A percentile compares a stretch with the other conserved stretches of the same genome.
Conservation (phyloP, 306 rosid species). For the Castanea crenata region DNA sequence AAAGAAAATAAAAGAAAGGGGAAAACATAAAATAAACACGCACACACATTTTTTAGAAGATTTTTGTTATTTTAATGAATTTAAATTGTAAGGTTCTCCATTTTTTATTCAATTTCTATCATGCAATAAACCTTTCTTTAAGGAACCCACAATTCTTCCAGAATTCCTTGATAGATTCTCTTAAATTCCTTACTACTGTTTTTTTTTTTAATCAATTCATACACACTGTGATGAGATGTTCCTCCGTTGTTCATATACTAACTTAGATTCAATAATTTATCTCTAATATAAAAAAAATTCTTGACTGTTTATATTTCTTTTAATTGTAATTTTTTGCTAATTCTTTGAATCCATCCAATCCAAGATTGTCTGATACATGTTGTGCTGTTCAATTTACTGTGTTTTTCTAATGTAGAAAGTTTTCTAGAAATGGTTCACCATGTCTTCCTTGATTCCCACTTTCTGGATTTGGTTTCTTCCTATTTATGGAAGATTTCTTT, state of each 20-base stretch:
- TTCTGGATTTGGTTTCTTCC: constrained; percentile 63
- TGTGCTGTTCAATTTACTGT: constrained; percentile 21
- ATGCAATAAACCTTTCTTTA: background rate
- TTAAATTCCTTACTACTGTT: background rate
- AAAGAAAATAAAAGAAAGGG: background rate
- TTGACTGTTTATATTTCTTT: background rate
- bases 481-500: constrained; percentile 69
- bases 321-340: background rate
- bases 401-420: constrained; percentile 18
- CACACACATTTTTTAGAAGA: background rate
- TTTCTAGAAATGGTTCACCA: constrained; percentile 38
- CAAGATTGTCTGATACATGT: constrained; percentile 38
- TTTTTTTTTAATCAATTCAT: background rate
- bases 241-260: background rate
- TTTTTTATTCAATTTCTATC: background rate
- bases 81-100: background rate
- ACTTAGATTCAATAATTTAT: background rate
- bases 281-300: background rate
- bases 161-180: background rate
- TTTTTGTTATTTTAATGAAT: background rate
- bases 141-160: background rate
- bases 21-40: too few relatives aligned
- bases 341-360: constrained; percentile 21
- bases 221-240: background rate
- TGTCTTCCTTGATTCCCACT: constrained; percentile 46